Evolutionary conservation across 2,329 filamentous ascomycete species (phyloP).

Genomic region (Neurospora crassa): DNA sequence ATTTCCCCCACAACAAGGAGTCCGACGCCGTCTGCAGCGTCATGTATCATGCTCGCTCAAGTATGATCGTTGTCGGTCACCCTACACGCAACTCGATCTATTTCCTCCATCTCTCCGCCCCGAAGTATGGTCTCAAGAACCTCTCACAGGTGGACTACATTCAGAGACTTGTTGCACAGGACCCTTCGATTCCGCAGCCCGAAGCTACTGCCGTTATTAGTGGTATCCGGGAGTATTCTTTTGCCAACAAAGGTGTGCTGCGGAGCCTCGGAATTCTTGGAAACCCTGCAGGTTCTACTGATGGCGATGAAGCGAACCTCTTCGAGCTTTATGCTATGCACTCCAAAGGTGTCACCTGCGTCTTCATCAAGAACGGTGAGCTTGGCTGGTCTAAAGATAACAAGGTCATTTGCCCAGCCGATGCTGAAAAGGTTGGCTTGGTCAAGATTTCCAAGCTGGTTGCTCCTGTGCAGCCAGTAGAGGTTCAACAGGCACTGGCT

Average conservation of each 20-base stretch:
- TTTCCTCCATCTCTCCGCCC: conserved; percentile 90
- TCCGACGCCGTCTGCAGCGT: conserved; percentile 98
- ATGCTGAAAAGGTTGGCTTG: conserved; percentile 64
- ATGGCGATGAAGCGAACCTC: conserved; percentile 60
- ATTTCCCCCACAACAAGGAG: conserved; percentile 90
- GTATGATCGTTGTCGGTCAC: conserved; percentile 90
- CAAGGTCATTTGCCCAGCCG: conserved; percentile 70
- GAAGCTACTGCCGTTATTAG: conserved; percentile 97
- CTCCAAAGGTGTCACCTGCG: conserved; percentile 87
- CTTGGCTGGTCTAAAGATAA: conserved; percentile 87
- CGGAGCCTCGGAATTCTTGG: conserved; percentile 85
- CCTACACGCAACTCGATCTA: conserved; percentile 96
- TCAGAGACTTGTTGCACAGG: conserved; percentile 63
- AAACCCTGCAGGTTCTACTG: conserved; percentile 53
- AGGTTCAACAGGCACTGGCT: conserved; percentile 29
- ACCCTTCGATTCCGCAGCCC: conserved; percentile 66
- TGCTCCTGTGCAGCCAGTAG: conserved; percentile 35
- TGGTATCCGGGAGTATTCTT: conserved; percentile 90
- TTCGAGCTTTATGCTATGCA: conserved; percentile 98
- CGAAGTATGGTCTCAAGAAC: conserved; percentile 75
- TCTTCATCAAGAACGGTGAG: conserved; percentile 79
- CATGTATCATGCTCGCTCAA: conserved; percentile 82
- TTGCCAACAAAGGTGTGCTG: conserved; percentile 74
- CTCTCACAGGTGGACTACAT: conserved; percentile 87
- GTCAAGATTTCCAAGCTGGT: conserved; percentile 67